These are phyloP conservation scores for Isatis lusitanica DNA, from an alignment of 441 rosid species.

Conservation along the genomic window DNA sequence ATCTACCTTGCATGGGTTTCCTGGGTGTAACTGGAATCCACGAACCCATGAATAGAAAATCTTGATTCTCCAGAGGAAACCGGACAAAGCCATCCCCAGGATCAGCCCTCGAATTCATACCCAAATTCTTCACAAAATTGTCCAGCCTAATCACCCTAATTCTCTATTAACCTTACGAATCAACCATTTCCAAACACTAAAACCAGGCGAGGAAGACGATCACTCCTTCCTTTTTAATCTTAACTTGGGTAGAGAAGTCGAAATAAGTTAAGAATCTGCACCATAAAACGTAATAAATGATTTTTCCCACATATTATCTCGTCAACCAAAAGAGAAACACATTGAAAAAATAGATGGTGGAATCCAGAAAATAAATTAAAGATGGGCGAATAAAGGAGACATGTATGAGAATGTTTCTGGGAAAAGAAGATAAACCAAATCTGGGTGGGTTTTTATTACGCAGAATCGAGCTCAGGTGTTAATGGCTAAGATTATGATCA, in stretches of 20 bases:
- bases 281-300: constrained; percentile 39
- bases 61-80: constrained; percentile 42
- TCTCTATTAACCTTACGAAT: constrained; percentile 24
- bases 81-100: constrained; percentile 40
- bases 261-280: constrained; percentile 32
- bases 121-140: background rate
- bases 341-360: background rate
- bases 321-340: constrained; percentile 35
- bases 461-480: constrained; percentile 30
- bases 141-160: background rate
- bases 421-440: constrained; percentile 36
- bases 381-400: constrained; percentile 3
- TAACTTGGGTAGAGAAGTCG: background rate
- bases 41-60: constrained; percentile 37
- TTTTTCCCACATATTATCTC: constrained; percentile 29
- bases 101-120: constrained; percentile 47
- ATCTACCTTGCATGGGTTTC: constrained; percentile 44
- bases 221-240: background rate
- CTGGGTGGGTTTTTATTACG: constrained; percentile 27
- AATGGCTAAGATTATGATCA: constrained; percentile 35
- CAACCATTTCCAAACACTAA: constrained; percentile 9
- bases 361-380: constrained; percentile 29
- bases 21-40: constrained; percentile 61
- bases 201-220: constrained; percentile 7
- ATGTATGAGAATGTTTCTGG: background rate